Base-by-base conservation (phyloP, 23 red algal genomes). In the Gracilaria gracilis region DNA sequence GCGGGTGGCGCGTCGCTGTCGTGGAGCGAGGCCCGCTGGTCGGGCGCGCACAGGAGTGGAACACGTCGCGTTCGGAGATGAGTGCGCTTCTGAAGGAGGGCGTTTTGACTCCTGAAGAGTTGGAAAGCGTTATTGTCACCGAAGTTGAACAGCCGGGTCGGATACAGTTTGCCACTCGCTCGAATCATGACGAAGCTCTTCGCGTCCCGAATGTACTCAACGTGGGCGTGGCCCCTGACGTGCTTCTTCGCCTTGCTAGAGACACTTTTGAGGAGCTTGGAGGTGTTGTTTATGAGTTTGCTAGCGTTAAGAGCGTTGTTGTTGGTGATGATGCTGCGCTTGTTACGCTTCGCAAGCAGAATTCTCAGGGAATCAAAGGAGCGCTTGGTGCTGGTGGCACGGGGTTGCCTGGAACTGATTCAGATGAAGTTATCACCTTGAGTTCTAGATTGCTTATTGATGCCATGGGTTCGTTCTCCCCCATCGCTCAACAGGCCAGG, bases 21-120 rank as follows among this genome's bases (percentile, higher is more conserved):
- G 73, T 95, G 24, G 96, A 98, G 51, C 87, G 93, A 19, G 96
- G 96, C 11, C 78, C 61, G 1, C 40, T 98, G 0, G 38, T 54
- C 5, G 96, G 96, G 3, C 74, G 96, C 0, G 37, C 80, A 17
- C 96, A 98, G 48, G 96, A 98, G 57, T 98, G 96, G 96, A 98
- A 98, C 50, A 93, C 83, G 20, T 91, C 84, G 47, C 93, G 96
- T 0, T 38, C 25, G 0, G 96, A 98, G 77, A 53, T 98, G 64
- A 38, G n/a, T 25, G 69, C 85, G 31, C 73, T 98, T 14, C 59
- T 95, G 23, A 79, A 67, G 19, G 75, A 89, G 53, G 53, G 59
- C 11, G 33, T 98, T 54, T 24, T 95, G 13, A 84, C 53, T 9
- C 59, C n/a, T 0, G 79, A 47, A 14, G 58, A 95, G 51, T 57